A percentile compares a stretch with the other conserved stretches of the same genome.
Evolutionary conservation across 345 rosid species (phyloP).

Genomic region (Anacardium occidentale): DNA sequence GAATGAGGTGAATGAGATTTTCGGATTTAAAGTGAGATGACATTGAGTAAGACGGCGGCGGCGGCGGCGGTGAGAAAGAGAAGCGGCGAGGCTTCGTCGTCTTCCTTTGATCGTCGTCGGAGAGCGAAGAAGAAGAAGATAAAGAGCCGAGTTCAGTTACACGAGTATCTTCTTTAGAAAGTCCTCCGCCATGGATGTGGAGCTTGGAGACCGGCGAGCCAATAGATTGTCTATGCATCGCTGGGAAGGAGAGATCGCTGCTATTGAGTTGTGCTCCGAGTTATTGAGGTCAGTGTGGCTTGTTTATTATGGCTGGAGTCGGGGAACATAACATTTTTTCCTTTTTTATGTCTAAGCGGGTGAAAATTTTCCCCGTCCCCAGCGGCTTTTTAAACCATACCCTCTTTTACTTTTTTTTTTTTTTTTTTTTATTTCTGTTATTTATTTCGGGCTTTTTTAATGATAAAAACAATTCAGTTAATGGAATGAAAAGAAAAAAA

Average conservation of each 20-base stretch:
- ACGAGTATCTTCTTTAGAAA: conserved; percentile 34
- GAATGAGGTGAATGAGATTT: conserved; percentile 81
- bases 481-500: too few relatives aligned
- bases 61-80: conserved; percentile 33
- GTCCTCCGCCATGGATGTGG: conserved; percentile 59
- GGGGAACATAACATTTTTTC: too few relatives aligned
- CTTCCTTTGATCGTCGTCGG: conserved; percentile 54
- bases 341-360: too few relatives aligned
- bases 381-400: too few relatives aligned
- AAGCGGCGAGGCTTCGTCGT: conserved; percentile 53
- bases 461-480: too few relatives aligned
- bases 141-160: conserved; percentile 30
- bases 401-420: too few relatives aligned
- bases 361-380: too few relatives aligned
- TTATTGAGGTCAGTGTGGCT: conserved; percentile 1
- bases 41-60: conserved; percentile 24
- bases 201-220: conserved; percentile 79
- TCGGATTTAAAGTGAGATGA: conserved; percentile 43
- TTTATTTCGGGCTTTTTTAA: neutral
- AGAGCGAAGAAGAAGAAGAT: conserved; percentile 26
- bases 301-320: neutral
- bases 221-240: conserved; percentile 91
- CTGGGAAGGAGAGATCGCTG: conserved; percentile 10
- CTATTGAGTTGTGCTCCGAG: conserved; percentile 9
- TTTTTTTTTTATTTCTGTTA: too few relatives aligned